phyloP scores from a whole-genome alignment of 441 rosid species.

The Brassica balearica region DNA sequence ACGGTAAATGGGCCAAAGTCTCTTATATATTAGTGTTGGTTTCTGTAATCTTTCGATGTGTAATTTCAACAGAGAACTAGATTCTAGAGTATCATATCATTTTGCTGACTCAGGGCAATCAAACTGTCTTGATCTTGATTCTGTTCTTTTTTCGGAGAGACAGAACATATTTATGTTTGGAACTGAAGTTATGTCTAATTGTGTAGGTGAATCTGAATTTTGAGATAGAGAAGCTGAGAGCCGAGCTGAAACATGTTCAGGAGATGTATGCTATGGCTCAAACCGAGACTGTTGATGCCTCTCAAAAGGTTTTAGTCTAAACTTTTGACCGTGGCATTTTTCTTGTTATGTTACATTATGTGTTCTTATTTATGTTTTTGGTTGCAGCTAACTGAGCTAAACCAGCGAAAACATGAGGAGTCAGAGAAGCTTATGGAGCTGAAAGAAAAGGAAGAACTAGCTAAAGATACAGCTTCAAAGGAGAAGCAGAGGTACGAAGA shows the following conservation, averaged over 20 bases:
- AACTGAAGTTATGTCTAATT: not conserved
- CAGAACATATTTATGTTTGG: not conserved
- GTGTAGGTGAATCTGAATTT: slow-evolving; percentile 67
- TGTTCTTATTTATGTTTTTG: slow-evolving; percentile 10
- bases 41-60: not conserved
- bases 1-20: not conserved
- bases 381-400: slow-evolving; percentile 62
- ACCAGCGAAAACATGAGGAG: slow-evolving; percentile 57
- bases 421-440: slow-evolving; percentile 67
- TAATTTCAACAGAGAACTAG: not conserved
- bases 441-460: slow-evolving; percentile 55
- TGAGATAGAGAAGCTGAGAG: slow-evolving; percentile 92
- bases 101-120: not conserved
- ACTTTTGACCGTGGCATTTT: not conserved
- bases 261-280: slow-evolving; percentile 89
- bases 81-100: not conserved
- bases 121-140: slow-evolving; percentile 11
- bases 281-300: slow-evolving; percentile 79
- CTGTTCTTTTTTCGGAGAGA: not conserved
- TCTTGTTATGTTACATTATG: not conserved
- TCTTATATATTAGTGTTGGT: not conserved
- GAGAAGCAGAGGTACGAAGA: slow-evolving; percentile 70
- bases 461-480: slow-evolving; percentile 61
- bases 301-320: slow-evolving; percentile 60
- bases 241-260: slow-evolving; percentile 79